Base-by-base conservation (phyloP, 495 filamentous ascomycete genomes). In the Hypoxylon lenormandii region DNA sequence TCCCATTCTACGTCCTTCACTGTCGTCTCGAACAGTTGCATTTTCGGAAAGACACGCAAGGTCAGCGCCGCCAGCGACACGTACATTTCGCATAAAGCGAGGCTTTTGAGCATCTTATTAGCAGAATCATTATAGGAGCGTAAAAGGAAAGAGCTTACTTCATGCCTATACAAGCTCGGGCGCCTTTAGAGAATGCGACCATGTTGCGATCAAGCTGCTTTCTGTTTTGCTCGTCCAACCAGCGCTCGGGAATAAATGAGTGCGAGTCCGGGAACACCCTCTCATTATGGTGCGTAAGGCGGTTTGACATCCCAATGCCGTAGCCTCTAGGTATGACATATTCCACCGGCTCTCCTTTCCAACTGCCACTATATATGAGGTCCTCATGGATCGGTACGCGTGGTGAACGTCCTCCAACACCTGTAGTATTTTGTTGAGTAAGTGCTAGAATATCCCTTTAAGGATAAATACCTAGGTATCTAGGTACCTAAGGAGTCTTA, bases 301-400 rank as follows among this genome's bases (percentile, higher is more conserved):
- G 47, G 26, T 15, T 47, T 0, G 77, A 81, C 80, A 83, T 82
- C 33, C 80, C 78, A 11, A 84, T 75, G 0, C 80, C 77, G 7
- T 78, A 82, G 5, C 64, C 67, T 19, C 47, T 55, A 6, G 71
- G 74, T 8, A 74, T 68, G 0, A 50, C 26, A 18, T 72, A 76
- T 15, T 71, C 50, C 2, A 77, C 15, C 64, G 74, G 5, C 46
- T 46, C 47, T 7, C 58, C 55, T 19, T 83, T 60, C 15, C 68
- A 68, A 30, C 80, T 74, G 8, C 69, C 72, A 6, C 72, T 60
- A 60, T 82, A 86, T 22, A 74, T 18, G 7, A 87, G 58, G 4
- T 72, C 61, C 22, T 82, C 76, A 5, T 78, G 53, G 0, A 48
- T 63, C n/a, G 62, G 33, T 21, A 75, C 64, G n/a, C 79, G 66